phyloP scores from a whole-genome alignment of 2,329 filamentous ascomycete genomes.

The Phyllosticta capitalensis region DNA sequence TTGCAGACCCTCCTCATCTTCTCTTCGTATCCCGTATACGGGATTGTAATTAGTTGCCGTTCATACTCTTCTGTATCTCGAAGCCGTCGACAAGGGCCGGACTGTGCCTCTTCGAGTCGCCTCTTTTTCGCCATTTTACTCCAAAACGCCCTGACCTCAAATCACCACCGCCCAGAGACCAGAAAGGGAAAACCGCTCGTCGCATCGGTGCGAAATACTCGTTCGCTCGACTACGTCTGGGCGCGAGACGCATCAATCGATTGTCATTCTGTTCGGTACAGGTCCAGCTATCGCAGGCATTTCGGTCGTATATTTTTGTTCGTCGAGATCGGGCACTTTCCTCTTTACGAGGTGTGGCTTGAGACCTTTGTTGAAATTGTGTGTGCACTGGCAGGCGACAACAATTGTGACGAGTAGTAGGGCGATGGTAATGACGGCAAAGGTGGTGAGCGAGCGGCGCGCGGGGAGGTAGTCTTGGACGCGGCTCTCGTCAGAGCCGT shows the following conservation, averaged over 20 bases:
- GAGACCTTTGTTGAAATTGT: constrained; percentile 82
- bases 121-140: constrained; percentile 4
- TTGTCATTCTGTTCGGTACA: constrained; percentile 33
- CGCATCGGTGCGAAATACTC: not conserved
- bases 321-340: constrained; percentile 39
- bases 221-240: not conserved
- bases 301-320: constrained; percentile 39
- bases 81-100: not conserved
- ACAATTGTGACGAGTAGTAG: constrained; percentile 81
- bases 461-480: constrained; percentile 61
- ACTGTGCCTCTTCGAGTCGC: not conserved
- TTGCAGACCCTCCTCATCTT: not conserved
- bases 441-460: constrained; percentile 77
- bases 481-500: constrained; percentile 46
- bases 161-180: not conserved
- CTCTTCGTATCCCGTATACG: constrained; percentile 1
- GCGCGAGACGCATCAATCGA: constrained; percentile 19
- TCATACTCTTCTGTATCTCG: not conserved
- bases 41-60: constrained; percentile 1
- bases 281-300: constrained; percentile 40
- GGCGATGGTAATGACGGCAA: constrained; percentile 85
- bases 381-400: constrained; percentile 78
- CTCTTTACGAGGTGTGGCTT: constrained; percentile 71
- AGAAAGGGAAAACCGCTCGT: not conserved
- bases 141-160: constrained; percentile 8